These are phyloP conservation scores for Cochlearia excelsa DNA, from an alignment of 345 rosid species.

Conservation along the genomic window DNA sequence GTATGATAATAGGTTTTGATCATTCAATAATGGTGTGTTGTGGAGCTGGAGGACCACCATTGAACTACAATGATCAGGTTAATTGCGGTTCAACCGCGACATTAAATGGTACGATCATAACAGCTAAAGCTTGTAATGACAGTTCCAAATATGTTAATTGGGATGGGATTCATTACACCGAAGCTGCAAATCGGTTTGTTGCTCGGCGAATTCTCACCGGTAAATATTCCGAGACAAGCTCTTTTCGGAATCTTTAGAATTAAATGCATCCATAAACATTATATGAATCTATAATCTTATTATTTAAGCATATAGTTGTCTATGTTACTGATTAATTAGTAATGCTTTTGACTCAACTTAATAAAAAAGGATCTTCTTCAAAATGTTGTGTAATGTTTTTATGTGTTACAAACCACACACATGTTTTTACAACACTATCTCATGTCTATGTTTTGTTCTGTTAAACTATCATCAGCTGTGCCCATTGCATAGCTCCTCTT, in stretches of 20 bases:
- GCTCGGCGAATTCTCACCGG: constrained; percentile 75
- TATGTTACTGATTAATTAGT: too few relatives aligned
- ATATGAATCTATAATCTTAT: too few relatives aligned
- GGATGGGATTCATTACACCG: constrained; percentile 96
- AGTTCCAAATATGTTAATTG: constrained; percentile 81
- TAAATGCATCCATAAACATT: too few relatives aligned
- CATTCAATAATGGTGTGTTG: constrained; percentile 91
- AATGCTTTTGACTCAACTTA: too few relatives aligned
- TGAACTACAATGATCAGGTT: constrained; percentile 65
- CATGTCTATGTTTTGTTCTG: not conserved
- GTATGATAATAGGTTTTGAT: constrained; percentile 71
- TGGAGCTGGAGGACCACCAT: constrained; percentile 84
- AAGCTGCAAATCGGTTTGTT: constrained; percentile 79
- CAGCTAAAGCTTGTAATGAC: constrained; percentile 58
- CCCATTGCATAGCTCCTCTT: constrained; percentile 32
- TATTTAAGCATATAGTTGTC: too few relatives aligned
- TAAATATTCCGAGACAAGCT: constrained; percentile 62
- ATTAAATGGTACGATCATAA: constrained; percentile 51
- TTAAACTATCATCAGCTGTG: constrained; percentile 1
- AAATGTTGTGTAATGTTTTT: constrained; percentile 1
- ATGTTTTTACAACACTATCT: constrained; percentile 29
- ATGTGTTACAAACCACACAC: constrained; percentile 20
- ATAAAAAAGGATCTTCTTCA: too few relatives aligned
- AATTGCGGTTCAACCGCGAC: constrained; percentile 69
- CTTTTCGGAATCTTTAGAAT: constrained; percentile 27